Base-by-base conservation (phyloP, 495 filamentous ascomycete genomes). In the Aspergillus ostianus region DNA sequence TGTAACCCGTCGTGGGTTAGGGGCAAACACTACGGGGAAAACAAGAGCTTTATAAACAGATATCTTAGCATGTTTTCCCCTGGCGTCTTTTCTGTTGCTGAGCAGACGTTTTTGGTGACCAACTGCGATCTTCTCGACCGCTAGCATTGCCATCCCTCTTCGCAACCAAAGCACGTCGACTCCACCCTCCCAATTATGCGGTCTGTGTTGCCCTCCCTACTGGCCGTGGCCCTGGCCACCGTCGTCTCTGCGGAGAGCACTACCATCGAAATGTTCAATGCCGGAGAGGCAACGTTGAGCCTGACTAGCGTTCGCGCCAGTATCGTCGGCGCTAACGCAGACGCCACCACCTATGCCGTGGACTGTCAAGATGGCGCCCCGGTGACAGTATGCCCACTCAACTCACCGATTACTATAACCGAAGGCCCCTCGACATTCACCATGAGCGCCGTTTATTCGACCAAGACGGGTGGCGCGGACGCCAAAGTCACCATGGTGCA, bases 401-500 rank as follows among this genome's bases (percentile, higher is more conserved):
- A 26, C 18, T 47, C 36, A 8, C 57, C 57, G 2, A 19, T 59
- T 30, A 59, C 57, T 51, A 49, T 59, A 6, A 67, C 64, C 27
- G 27, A 60, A 27, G 64, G 64, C 17, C 64, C 64, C 8, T 67
- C 64, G 5, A 67, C 64, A 18, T 60, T 57, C 32, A 58, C 60
- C 46, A 44, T 57, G 48, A 52, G 32, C 27, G 60, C 57, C 41
- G 57, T 61, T 23, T 57, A 57, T 47, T 30, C 56, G 6, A 63
- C 58, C 27, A 53, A 48, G n/a, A 63, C 51, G 47, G 19, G n/a
- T 17, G 53, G 50, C 4, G 29, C 48, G 6, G 45, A 60, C n/a
- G 57, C n/a, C 10, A 59, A 47, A 8, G 21, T 50, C 29, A 58
- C 57, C 19, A 21, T 58, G 10, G 20, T 50, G 9, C 44, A 60